Evolutionary conservation across 805 yeast species (phyloP).

Genomic region (Candida peoriensis): DNA sequence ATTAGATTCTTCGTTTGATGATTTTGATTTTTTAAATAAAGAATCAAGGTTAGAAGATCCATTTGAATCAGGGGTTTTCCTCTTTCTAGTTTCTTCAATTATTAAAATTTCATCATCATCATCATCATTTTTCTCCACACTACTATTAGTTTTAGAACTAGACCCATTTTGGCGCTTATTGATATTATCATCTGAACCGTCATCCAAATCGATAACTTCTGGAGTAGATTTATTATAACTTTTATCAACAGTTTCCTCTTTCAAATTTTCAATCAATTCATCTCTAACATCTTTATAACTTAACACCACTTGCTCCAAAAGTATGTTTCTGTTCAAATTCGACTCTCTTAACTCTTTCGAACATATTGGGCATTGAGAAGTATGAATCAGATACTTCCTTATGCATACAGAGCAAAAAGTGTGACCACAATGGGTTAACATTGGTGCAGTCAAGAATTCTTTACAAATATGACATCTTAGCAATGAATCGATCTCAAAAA

Average conservation of each 20-base stretch:
- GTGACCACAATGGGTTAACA: slow-evolving; percentile 80
- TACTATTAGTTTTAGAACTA: neutral
- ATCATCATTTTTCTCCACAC: slow-evolving; percentile 11
- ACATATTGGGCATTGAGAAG: slow-evolving; percentile 74
- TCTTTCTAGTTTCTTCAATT: slow-evolving; percentile 23
- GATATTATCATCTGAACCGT: slow-evolving; percentile 20
- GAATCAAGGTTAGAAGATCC: slow-evolving; percentile 13
- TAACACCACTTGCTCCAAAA: slow-evolving; percentile 65
- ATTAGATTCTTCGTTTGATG: neutral
- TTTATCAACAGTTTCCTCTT: neutral
- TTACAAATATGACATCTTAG: slow-evolving; percentile 86
- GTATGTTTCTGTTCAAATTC: slow-evolving; percentile 56
- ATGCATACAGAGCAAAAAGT: slow-evolving; percentile 88
- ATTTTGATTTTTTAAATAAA: slow-evolving; percentile 11
- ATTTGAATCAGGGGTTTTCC: slow-evolving; percentile 13
- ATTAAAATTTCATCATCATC: slow-evolving; percentile 28
- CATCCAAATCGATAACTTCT: slow-evolving; percentile 15
- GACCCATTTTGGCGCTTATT: no score
- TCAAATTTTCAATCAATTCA: slow-evolving; percentile 30
- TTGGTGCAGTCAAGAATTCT: slow-evolving; percentile 75
- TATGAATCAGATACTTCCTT: slow-evolving; percentile 57
- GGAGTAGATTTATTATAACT: no score
- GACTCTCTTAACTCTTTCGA: slow-evolving; percentile 66
- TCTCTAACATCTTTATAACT: slow-evolving; percentile 44
- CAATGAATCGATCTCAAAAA: slow-evolving; percentile 61